Percentiles rank a stretch among this genome's conserved stretches.
Conservation (phyloP, 1,284 basidiomycete species). For the Cutaneotrichosporon cavernicola region DNA sequence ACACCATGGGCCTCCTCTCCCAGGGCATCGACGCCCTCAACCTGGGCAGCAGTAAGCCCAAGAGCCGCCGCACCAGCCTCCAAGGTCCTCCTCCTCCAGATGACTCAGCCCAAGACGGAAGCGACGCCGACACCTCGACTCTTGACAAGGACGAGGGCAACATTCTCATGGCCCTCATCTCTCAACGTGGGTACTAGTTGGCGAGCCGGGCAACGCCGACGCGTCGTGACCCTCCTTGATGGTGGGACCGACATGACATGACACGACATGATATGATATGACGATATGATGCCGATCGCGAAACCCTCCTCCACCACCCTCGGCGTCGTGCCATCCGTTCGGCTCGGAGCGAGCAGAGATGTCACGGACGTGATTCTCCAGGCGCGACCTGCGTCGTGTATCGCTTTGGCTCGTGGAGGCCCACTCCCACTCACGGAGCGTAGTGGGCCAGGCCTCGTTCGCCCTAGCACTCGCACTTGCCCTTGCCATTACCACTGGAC, state of each 20-base stretch:
- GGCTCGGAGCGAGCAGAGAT: background rate
- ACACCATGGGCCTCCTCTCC: constrained; percentile 37
- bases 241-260: background rate
- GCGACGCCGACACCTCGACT: constrained; percentile 48
- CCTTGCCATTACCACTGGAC: background rate
- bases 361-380: background rate
- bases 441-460: background rate
- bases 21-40: constrained; percentile 34
- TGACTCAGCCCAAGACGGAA: constrained; percentile 30
- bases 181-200: constrained; percentile 45
- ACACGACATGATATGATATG: background rate
- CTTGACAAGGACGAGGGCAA: constrained; percentile 55
- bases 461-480: background rate
- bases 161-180: constrained; percentile 49
- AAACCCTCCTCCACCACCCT: background rate
- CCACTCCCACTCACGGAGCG: background rate
- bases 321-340: background rate
- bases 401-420: background rate
- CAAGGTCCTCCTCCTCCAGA: constrained; percentile 25
- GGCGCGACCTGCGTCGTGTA: background rate
- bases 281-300: background rate
- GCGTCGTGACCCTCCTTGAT: background rate
- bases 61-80: constrained; percentile 24
- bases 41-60: constrained; percentile 9
- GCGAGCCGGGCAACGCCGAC: too few relatives aligned